Percentiles rank a stretch among this genome's conserved stretches.
Evolutionary conservation across 495 filamentous ascomycete genomes (phyloP).

Genomic region (Annulohypoxylon bovei): DNA sequence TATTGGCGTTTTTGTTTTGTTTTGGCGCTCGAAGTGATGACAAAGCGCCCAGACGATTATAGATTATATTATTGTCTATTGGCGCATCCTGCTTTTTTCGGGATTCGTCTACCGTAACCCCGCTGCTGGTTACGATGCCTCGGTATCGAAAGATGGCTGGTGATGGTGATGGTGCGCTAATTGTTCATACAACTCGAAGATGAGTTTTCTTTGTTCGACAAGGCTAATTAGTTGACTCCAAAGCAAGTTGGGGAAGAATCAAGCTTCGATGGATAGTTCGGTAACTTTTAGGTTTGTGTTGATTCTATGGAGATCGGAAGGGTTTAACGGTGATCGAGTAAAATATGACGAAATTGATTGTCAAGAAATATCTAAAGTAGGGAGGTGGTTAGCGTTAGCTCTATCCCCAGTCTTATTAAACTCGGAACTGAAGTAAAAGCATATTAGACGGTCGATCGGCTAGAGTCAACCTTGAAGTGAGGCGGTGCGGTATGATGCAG

Average conservation of each 20-base stretch:
- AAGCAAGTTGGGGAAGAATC: background rate
- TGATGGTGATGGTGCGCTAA: background rate
- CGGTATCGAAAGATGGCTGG: background rate
- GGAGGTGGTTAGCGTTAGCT: constrained; percentile 39
- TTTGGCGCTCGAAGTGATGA: background rate
- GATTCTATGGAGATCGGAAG: constrained; percentile 15
- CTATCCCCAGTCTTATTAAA: constrained; percentile 17
- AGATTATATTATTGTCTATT: constrained; percentile 3
- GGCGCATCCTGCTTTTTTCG: constrained; percentile 21
- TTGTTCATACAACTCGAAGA: background rate
- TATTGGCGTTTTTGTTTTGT: background rate
- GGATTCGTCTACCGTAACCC: constrained; percentile 5
- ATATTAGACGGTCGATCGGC: background rate
- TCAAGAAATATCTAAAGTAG: constrained; percentile 32
- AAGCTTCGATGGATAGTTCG: constrained; percentile 4
- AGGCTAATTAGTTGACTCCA: background rate
- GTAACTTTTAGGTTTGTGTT: constrained; percentile 8
- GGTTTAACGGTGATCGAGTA: constrained; percentile 19
- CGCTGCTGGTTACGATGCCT: constrained; percentile 1
- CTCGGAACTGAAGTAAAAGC: constrained; percentile 21
- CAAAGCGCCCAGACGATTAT: constrained; percentile 9
- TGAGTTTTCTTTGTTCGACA: constrained; percentile 25
- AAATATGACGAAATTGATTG: constrained; percentile 44
- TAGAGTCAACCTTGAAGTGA: constrained; percentile 17
- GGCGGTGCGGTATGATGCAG: constrained; percentile 22